Base-by-base conservation (phyloP, 1,284 basidiomycete species). In the Puccinia hordei region DNA sequence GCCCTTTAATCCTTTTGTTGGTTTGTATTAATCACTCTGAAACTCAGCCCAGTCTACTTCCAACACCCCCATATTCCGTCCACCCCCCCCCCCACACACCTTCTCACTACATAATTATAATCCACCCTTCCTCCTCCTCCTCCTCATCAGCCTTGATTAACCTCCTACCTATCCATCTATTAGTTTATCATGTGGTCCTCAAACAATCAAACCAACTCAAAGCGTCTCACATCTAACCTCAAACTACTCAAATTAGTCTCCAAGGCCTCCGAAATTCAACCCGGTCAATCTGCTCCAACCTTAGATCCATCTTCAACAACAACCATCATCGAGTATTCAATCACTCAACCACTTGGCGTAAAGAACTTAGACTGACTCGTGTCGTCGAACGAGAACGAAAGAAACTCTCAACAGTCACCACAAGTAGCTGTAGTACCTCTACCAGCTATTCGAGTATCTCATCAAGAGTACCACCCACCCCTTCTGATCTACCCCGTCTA, bases 371-470 rank as follows among this genome's bases (percentile, higher is more conserved):
- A 19, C 46, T 75, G 22, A 49, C 59, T 57, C 59, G 57, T 22
- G 57, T 65, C 30, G 73, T 65, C 22, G 46, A 75, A 35, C 73
- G 73, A 33, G 73, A 75, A 22, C 57, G 73, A 33, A 75, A 75
- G 44, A 75, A 75, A 49, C 59, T 75, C 8, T 75, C 73, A 10
- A 75, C 73, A 22, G 55, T 59, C 41, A 75, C 73, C 59, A 19
- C 59, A n/a, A 75, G 73, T 41, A 75, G 59, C 59, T 24, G 38
- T 24, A 51, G 38, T 41, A 63, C 57, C n/a, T 61, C 57, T 15
- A 63, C 57, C n/a, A 61, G 57, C 41, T 59, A 59, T 44, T 49
- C 72, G 12, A 73, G 33, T 27, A 35, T 15, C 65, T 73, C 49
- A 0, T 75, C 73, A 41, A 65, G 41, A 51, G 30, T 35, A 30